Evolutionary conservation across 2,329 filamentous ascomycete genomes (phyloP), one percentile per base, ranked within the genome.

Genomic region (Stemphylium lycopersici): DNA sequence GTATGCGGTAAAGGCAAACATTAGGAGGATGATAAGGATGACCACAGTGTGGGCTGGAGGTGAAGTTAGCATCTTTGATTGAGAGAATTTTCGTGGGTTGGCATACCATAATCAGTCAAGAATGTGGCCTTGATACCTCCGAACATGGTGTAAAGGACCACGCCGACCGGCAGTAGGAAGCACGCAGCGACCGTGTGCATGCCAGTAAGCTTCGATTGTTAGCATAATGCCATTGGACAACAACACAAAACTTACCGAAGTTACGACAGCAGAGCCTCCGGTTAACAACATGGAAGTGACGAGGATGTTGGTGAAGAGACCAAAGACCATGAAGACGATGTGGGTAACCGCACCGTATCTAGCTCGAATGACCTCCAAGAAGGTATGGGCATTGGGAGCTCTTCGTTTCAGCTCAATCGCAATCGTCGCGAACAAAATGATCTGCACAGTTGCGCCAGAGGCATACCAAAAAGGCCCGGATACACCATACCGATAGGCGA

Each of bases 241-340:
- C 12, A 13, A 6, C 16, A 12, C 8, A 22, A n/a, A 13, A 50
- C 61, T 44, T 62, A 68, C 65, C 16, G 68, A 68, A 13, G 65
- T 69, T 10, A 72, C 70, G 16, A 93, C 92, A 4, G 90, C 89
- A 10, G 87, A 86, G 37, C 91, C 92, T 56, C 93, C 92, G 15
- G 91, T 91, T 58, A 96, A 83, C 44, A 96, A 78, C 91, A 96
- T 96, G 43, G 91, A 87, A 1, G 91, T 93, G 29, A 96, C 92
- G 4, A 96, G 82, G 37, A 96, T 90, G 67, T 95, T 78, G 32
- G 91, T 96, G 76, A 90, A 87, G 13, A 95, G 78, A 26, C 89
- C 91, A 61, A 96, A 96, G 2, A 89, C 81, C 61, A 92, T 90
- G 72, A 91, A 96, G 2, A 92, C 89, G 6, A 87, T 78, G 68